These are phyloP conservation scores for Microdochium trichocladiopsis DNA, from an alignment of 2,329 filamentous ascomycete genomes.

Conservation along the genomic window DNA sequence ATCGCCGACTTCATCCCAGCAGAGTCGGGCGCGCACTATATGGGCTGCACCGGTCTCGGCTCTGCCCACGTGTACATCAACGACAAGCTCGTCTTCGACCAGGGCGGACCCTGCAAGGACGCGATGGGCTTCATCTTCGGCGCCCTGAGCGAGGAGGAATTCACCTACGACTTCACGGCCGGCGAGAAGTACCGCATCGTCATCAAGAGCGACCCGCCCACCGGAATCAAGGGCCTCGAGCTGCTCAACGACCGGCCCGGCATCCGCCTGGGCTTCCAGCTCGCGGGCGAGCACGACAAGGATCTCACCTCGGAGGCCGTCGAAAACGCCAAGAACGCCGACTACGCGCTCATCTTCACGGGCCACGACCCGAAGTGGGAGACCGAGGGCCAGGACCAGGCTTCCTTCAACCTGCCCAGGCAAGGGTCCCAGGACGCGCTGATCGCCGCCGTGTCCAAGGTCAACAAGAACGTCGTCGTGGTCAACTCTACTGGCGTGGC, in stretches of 20 bases:
- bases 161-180: conserved; percentile 16
- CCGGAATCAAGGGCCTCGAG: conserved; percentile 11
- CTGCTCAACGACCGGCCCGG: conserved; percentile 24
- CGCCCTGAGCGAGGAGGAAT: conserved; percentile 20
- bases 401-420: conserved; percentile 63
- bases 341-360: conserved; percentile 57
- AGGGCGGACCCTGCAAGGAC: conserved; percentile 20
- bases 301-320: conserved; percentile 41
- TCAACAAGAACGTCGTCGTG: conserved; percentile 52
- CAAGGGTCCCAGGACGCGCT: conserved; percentile 53
- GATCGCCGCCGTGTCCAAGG: conserved; percentile 46
- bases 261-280: conserved; percentile 22
- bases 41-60: conserved; percentile 21
- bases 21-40: conserved; percentile 21
- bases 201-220: conserved; percentile 20
- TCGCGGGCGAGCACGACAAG: conserved; percentile 22
- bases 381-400: conserved; percentile 59
- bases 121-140: conserved; percentile 27
- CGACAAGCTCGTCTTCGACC: conserved; percentile 20
- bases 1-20: conserved; percentile 21
- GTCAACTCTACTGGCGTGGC: conserved; percentile 61
- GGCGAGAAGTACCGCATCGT: conserved; percentile 22
- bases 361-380: conserved; percentile 48
- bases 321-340: conserved; percentile 48
- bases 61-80: conserved; percentile 21